These are phyloP conservation scores for Colletotrichum godetiae DNA, from an alignment of 2,329 filamentous ascomycete genomes.

Conservation along the genomic window DNA sequence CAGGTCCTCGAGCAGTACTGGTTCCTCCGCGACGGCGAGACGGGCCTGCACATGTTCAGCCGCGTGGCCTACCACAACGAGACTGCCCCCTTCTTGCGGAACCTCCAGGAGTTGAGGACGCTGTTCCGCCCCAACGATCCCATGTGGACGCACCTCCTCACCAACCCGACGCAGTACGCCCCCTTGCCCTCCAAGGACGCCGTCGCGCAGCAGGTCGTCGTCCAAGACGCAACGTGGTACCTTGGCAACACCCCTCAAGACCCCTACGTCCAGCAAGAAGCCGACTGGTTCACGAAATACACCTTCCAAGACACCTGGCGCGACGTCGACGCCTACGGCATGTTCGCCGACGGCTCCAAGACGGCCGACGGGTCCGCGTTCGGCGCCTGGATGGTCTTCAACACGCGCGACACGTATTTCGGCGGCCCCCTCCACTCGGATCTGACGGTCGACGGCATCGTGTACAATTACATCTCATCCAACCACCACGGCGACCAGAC, in stretches of 20 bases:
- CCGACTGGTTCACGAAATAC: constrained; percentile 73
- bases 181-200: constrained; percentile 60
- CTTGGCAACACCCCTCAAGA: constrained; percentile 63
- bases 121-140: constrained; percentile 66
- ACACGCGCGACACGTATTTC: constrained; percentile 69
- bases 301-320: constrained; percentile 67
- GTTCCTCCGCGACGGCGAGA: constrained; percentile 71
- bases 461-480: constrained; percentile 69
- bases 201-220: constrained; percentile 53
- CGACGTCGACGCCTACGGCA: constrained; percentile 65
- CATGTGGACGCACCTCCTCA: constrained; percentile 69
- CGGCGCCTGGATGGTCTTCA: constrained; percentile 71
- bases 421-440: constrained; percentile 70
- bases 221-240: constrained; percentile 72
- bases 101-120: constrained; percentile 68
- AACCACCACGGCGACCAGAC: constrained; percentile 71
- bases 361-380: constrained; percentile 62
- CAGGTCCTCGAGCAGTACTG: constrained; percentile 71
- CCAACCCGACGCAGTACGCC: constrained; percentile 62
- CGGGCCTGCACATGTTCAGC: constrained; percentile 68
- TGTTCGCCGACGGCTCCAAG: constrained; percentile 47
- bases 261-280: constrained; percentile 63
- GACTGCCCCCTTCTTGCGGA: constrained; percentile 62
- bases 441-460: constrained; percentile 69
- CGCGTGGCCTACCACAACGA: constrained; percentile 67